These are phyloP conservation scores for Mercurialis annua DNA, from an alignment of 345 rosid genomes.

Conservation along the genomic window DNA sequence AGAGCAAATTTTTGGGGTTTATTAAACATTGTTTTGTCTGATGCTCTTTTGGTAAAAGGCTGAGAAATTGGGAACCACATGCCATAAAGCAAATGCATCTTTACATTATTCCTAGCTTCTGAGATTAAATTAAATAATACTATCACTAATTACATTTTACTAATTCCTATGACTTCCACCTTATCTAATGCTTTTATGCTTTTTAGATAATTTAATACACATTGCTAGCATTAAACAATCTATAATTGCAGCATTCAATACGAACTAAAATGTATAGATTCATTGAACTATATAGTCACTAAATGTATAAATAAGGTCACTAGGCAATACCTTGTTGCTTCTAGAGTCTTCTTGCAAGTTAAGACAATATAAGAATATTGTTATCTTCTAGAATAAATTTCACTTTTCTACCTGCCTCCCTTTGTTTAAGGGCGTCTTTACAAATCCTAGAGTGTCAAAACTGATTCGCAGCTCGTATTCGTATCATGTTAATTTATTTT, in stretches of 20 bases:
- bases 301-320: neutral
- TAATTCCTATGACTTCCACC: neutral
- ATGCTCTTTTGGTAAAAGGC: constrained; percentile 20
- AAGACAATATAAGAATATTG: neutral
- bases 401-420: neutral
- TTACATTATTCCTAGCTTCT: neutral
- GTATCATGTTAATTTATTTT: no score
- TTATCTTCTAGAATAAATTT: neutral
- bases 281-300: neutral
- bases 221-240: neutral
- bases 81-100: constrained; percentile 26
- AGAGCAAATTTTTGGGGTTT: constrained; percentile 59
- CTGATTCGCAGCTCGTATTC: no score
- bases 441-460: no score
- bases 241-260: neutral
- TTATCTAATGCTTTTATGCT: constrained; percentile 5
- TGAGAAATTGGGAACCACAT: constrained; percentile 29
- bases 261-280: neutral
- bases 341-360: constrained; percentile 5
- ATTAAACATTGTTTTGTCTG: constrained; percentile 33
- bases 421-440: neutral
- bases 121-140: no score
- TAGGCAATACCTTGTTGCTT: neutral
- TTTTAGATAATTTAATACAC: constrained; percentile 5
- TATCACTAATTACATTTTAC: no score